Base-by-base conservation (phyloP, 2,329 filamentous ascomycete genomes). In the Fusarium penzigii region DNA sequence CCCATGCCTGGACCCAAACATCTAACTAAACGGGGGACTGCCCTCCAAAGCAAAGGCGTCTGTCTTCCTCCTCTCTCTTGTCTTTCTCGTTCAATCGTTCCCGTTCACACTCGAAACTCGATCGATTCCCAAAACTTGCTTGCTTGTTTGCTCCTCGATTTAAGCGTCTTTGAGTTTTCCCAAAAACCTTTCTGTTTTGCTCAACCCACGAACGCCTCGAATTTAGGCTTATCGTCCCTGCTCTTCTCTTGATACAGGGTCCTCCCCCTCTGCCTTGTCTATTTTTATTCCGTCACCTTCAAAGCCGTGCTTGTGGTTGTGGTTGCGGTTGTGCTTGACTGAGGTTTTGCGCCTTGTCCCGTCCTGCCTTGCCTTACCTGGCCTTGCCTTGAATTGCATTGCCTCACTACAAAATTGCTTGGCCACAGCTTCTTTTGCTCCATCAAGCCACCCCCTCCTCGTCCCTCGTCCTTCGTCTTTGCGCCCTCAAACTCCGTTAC, bases 371-470 rank as follows among this genome's bases (percentile, higher is more conserved):
- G 53, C 38, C 20, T 41, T 29, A 39, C 38, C 34, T 44, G 57
- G 40, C 51, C 55, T 55, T 52, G 29, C 53, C 45, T 36, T 41
- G 36, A 47, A 47, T 38, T 48, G 57, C 56, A 46, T 57, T 58
- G 58, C 58, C 58, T 53, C 49, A 39, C 50, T 51, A 54, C 54
- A 56, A 56, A 7, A 54, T 62, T 59, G 56, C 54, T 58, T 46
- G 55, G 55, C 52, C 57, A 53, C 59, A 62, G 62, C 61, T 64
- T 51, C 49, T 50, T 49, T 57, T 61, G 47, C 56, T 65, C 61
- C 59, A 62, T 63, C 59, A 63, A 64, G 62, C 62, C 62, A 63
- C 62, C 62, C 62, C 62, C 62, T 63, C 62, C 59, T 64, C 61
- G 50, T 55, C 52, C 49, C 53, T 62, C 54, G 50, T 55, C 52